Base-by-base conservation (phyloP, 768 basidiomycete genomes). In the Pisolithus orientalis region DNA sequence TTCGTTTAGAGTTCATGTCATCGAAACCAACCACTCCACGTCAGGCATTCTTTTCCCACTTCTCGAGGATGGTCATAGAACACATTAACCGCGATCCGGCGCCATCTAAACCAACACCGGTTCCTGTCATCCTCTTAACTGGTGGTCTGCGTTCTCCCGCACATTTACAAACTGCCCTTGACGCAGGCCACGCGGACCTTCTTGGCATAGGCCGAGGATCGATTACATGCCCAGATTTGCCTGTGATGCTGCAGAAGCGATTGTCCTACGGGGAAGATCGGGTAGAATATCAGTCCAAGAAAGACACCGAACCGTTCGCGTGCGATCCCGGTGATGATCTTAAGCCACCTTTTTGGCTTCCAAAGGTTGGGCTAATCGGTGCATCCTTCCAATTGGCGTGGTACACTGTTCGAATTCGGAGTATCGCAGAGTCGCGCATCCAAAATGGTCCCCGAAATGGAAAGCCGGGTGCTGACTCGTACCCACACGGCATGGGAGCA, bases 171-270 rank as follows among this genome's bases (percentile, higher is more conserved):
- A 63, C 69, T 14, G 86, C 79, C 1, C 73, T 91, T 14, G 56
- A 62, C 0, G 68, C 76, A 8, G 68, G 67, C 5, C 80, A 90
- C 53, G 79, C 90, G 0, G 77, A 94, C 64, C 72, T 94, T 24
- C 72, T 92, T 31, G 93, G 93, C 0, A 72, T 94, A 16, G 93
- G 83, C 6, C 75, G 93, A 51, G 73, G 74, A 13, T 77, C 90
- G 0, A 67, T 89, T 17, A 65, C 82, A 7, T 75, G 74, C 52
- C 90, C 92, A 0, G 68, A 80, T 45, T 66, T 88, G 34, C 87
- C 88, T 0, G 56, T 46, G 47, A 28, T 68, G 65, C 57, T 77
- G 71, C 60, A 31, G 10, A 28, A 56, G 39, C 56, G 59, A 50
- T 17, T 29, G 49, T 28, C 16, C 21, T 24, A 21, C 17, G 10